Percentiles rank a stretch among this genome's conserved stretches.
Evolutionary conservation across 371 early-diverging fungal species (phyloP).

Genomic region (Apophysomyces variabilis): DNA sequence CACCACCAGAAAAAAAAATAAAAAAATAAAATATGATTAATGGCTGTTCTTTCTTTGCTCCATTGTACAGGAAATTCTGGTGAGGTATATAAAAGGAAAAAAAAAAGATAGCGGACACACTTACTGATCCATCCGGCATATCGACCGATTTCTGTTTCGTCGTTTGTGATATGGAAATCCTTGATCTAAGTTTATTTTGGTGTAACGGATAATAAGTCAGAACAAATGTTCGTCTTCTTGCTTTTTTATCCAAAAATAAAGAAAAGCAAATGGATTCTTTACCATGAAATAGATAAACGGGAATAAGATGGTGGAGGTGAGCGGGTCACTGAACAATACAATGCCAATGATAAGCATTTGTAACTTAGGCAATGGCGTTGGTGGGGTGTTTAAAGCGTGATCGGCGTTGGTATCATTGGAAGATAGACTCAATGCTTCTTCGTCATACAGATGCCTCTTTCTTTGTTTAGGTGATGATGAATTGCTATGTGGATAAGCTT

Average conservation of each 20-base stretch:
- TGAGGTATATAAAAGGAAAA: too few species aligned
- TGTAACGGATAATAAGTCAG: neutral
- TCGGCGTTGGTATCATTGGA: neutral
- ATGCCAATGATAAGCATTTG: conserved; percentile 63
- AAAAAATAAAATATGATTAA: neutral
- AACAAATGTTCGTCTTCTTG: too few species aligned
- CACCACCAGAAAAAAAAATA: too few species aligned
- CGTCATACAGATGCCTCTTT: neutral
- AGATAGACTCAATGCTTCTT: conserved; percentile 5
- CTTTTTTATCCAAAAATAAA: neutral
- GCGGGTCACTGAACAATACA: conserved; percentile 67
- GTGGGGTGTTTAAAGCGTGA: neutral
- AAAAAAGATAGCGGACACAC: neutral
- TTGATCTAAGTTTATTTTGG: conserved; percentile 40
- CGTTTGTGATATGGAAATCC: conserved; percentile 63
- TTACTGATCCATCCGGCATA: conserved; percentile 71
- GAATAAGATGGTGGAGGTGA: conserved; percentile 68
- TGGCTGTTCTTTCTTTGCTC: neutral
- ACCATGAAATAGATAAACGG: conserved; percentile 73
- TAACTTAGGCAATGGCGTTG: conserved; percentile 54
- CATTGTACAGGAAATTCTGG: neutral
- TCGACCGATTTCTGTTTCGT: conserved; percentile 66
- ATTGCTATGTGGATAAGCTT: neutral
- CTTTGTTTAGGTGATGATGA: neutral
- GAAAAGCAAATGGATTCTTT: conserved; percentile 8